Base-by-base conservation (phyloP, 148 eudicot genomes). In the Heliosperma pusillum region DNA sequence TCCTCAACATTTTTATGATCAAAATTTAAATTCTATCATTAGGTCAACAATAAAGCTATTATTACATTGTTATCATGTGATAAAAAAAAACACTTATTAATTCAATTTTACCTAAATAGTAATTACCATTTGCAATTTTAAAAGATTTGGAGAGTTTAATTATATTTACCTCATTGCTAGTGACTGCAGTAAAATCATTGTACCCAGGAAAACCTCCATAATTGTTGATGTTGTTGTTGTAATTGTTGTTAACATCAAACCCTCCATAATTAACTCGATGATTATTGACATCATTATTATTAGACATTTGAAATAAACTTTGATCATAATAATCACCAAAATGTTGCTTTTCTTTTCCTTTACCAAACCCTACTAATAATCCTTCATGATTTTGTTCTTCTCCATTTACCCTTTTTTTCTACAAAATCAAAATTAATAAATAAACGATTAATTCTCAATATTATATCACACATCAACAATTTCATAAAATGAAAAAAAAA, bases 341-440 rank as follows among this genome's bases (percentile, higher is more conserved):
- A 45, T 69, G 20, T 16, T 55, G 60, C 36, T 67, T 75, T 0
- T 53, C 72, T 25, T 58, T 67, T 69, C 72, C 82, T 80, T 42
- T 71, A 30, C 76, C 17, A 60, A 81, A 81, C 83, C 83, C 83
- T 77, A 81, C 36, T 60, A 10, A 15, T 21, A 10, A 17, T 69
- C 29, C 71, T 44, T 22, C 47, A 17, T 66, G 29, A 4, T 69
- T 25, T 11, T 45, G 29, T 33, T 77, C 74, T 7, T 77, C 80
- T 0, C 70, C 83, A 72, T 56, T 77, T 62, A 81, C 58, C 60
- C 74, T 81, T 55, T 76, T 81, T 74, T 81, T 81, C 83, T 81
- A 58, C 77, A 76, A 59, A 74, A 42, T 11, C 26, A 25, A 44
- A 67, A 42, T 70, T 13, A 56, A 59, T 21, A 17, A 65, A 45